Evolutionary conservation across 2,329 filamentous ascomycete species (phyloP), one percentile per base, ranked within the genome.

Genomic region (Cercospora sp.): DNA sequence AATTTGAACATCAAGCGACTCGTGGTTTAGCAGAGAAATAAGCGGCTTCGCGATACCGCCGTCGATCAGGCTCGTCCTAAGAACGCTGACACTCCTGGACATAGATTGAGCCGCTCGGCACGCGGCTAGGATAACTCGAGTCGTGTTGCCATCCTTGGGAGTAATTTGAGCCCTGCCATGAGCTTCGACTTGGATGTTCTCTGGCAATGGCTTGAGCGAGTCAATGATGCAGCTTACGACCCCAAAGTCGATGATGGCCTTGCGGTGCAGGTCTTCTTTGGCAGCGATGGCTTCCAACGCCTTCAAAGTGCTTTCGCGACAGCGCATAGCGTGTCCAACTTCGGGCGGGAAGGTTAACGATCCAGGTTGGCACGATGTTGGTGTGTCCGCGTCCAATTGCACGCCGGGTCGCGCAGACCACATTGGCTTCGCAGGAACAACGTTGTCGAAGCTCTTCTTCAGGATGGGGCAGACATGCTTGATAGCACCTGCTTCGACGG

Each of bases 21-120:
- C 84, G 78, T 95, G 91, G 66, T 85, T 88, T 71, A 98, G 84
- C 57, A 97, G 87, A 31, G 84, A 84, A 72, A 94, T 90, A 7
- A 97, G 82, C 3, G 94, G 94, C 72, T 88, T 86, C 1, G 91
- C 90, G 61, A 97, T 90, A 5, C 89, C 91, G 68, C 92, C 89
- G 79, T 99, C 95, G 67, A 97, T 92, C 58, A 99, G 82, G 61
- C 90, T 91, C 3, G 95, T 98, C 60, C 95, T 85, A 18, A 98
- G 82, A 53, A 94, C 89, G 77, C 88, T 91, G 23, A 97, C 90
- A 1, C 93, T 97, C 51, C 95, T 88, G 2, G 93, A 92, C 59
- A 98, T 83, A 77, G 93, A 91, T 70, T 92, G 87, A 30, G 93
- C 87, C 28, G 91, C 89, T 75, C 92, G 90, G 76, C 94, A 97